A percentile compares a stretch with the other conserved stretches of the same genome.
Conservation (phyloP, 768 basidiomycete genomes). For the Podaxis sp. region DNA sequence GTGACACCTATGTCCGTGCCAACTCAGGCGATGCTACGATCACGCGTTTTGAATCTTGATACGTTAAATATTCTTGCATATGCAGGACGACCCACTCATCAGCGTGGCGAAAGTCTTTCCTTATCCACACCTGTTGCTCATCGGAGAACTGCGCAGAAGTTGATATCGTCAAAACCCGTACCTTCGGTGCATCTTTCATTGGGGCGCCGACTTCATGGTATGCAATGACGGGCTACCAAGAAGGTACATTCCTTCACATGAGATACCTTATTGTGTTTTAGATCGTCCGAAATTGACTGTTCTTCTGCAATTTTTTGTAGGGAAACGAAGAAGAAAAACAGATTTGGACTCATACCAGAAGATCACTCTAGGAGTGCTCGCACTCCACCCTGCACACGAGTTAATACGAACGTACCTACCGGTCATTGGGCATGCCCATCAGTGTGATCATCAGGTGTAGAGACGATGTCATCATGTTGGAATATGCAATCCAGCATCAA, state of each 20-base stretch:
- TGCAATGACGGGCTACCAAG: not conserved
- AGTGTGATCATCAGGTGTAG: not conserved
- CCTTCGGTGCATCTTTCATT: not conserved
- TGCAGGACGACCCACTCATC: not conserved
- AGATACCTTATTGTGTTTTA: not conserved
- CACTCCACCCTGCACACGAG: not conserved
- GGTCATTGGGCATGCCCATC: not conserved
- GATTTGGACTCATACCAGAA: not conserved
- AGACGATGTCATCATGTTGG: not conserved
- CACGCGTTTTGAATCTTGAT: not conserved
- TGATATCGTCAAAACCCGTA: not conserved
- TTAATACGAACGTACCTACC: not conserved
- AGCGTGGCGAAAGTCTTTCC: not conserved
- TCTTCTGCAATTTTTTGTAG: not conserved
- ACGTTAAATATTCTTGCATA: not conserved
- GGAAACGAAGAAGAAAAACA: not conserved
- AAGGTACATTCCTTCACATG: not conserved
- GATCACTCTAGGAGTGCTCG: not conserved
- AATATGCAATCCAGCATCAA: not conserved
- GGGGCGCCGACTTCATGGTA: not conserved
- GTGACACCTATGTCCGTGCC: not conserved
- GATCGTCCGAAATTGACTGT: not conserved
- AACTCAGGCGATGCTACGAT: not conserved
- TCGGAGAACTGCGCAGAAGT: slow-evolving; percentile 2
- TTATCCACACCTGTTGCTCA: not conserved